These are phyloP conservation scores for Trichophyton simii DNA, from an alignment of 2,329 filamentous ascomycete genomes.

Conservation along the genomic window DNA sequence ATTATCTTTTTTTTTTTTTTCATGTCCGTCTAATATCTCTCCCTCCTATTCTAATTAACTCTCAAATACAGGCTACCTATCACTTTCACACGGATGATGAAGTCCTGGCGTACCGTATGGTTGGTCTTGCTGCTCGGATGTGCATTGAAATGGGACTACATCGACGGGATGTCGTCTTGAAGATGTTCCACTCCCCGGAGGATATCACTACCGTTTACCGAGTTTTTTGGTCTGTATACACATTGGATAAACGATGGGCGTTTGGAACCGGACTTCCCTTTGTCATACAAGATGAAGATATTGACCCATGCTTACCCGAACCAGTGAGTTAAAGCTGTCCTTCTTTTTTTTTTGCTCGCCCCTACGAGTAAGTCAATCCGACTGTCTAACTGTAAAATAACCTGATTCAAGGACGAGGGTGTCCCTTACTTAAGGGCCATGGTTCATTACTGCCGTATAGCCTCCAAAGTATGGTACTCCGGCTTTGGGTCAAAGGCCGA, in stretches of 20 bases:
- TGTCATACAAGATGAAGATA: conserved; percentile 71
- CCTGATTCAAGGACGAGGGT: conserved; percentile 26
- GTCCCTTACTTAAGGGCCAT: conserved; percentile 66
- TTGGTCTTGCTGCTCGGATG: conserved; percentile 68
- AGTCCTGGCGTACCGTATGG: conserved; percentile 71
- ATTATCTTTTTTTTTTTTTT: neutral
- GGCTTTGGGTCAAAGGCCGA: conserved; percentile 58
- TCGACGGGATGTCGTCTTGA: conserved; percentile 58
- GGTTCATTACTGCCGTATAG: conserved; percentile 71
- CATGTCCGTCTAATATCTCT: neutral
- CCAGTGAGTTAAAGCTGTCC: conserved; percentile 44
- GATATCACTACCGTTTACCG: conserved; percentile 56
- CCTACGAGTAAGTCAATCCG: neutral
- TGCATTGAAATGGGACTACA: conserved; percentile 77
- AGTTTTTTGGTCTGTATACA: conserved; percentile 77
- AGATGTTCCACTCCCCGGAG: conserved; percentile 52
- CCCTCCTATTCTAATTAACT: neutral
- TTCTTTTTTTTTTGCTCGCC: neutral
- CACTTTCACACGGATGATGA: conserved; percentile 81
- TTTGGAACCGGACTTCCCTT: conserved; percentile 83
- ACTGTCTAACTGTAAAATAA: neutral
- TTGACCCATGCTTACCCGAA: conserved; percentile 65
- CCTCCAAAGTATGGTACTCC: conserved; percentile 75
- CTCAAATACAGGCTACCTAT: conserved; percentile 49
- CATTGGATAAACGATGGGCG: conserved; percentile 75